Evolutionary conservation across 345 rosid genomes (phyloP), one percentile per base, ranked within the genome.

Genomic region (Euphorbia lathyris): DNA sequence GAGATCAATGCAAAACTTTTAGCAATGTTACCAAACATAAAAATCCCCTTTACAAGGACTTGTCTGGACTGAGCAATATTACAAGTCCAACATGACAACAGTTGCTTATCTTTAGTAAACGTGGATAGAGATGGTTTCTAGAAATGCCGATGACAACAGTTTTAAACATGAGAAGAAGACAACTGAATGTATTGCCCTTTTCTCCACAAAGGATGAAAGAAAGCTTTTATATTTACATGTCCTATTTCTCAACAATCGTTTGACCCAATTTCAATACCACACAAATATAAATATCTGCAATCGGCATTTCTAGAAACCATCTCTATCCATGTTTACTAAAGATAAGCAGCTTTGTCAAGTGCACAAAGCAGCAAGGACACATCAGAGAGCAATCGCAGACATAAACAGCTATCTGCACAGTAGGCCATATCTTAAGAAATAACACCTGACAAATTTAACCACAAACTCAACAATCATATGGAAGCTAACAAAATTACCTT

Each of bases 401-500:
- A 5, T 10, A 3, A 51, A 19, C 40, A 5, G 45, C 22, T 25
- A 40, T 42, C 57, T 17, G 0, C 25, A 27, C 9, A 6, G 53
- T 16, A 20, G 23, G 12, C n/a, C 29, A 50, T 3, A 40, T 38
- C 22, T 19, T 22, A n/a, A 65, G 23, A 16, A 29, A 42, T 26
- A 40, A 43, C 59, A 50, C 9, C 25, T 17, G 17, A 9, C 58
- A 50, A 30, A 29, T 48, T 5, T 40, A 29, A 50, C 12, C 27
- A 20, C 5, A 34, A 34, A 6, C 3, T 16, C 12, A 53, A 65
- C 17, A 66, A 42, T 34, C 36, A 20, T 26, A 0, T 38, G 4
- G 61, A 29, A 55, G 58, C 52, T n/a, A 53, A 38, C 63, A 48
- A 26, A 6, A 19, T 32, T 87, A 91, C 97, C 98, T 95, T 95